Percentiles rank a stretch among this genome's conserved stretches.
Evolutionary conservation across 108 stramenopile genomes (phyloP).

Genomic region (Fistulifera solaris): DNA sequence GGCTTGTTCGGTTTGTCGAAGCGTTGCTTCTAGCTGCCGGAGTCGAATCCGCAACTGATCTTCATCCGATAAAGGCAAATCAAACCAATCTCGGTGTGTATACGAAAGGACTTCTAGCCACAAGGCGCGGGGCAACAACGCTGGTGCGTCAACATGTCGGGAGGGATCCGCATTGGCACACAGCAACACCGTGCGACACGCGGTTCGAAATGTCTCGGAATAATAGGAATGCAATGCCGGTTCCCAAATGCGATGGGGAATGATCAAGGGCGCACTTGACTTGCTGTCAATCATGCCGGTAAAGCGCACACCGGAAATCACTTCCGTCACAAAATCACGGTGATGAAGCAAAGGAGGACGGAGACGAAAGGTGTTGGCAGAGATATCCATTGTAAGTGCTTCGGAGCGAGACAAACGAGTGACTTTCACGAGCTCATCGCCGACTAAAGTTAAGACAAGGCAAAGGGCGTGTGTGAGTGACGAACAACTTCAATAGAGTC

Average conservation of each 20-base stretch:
- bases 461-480: neutral
- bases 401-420: slow-evolving; percentile 25
- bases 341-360: neutral
- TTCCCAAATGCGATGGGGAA: slow-evolving; percentile 68
- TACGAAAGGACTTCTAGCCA: slow-evolving; percentile 80
- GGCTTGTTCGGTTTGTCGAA: slow-evolving; percentile 40
- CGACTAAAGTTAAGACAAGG: slow-evolving; percentile 32
- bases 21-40: slow-evolving; percentile 51
- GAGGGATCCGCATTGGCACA: slow-evolving; percentile 49
- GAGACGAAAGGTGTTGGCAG: slow-evolving; percentile 3
- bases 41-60: slow-evolving; percentile 52
- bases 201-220: slow-evolving; percentile 46
- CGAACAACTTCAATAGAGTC: neutral
- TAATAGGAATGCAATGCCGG: slow-evolving; percentile 46
- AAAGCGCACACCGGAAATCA: slow-evolving; percentile 70
- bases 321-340: slow-evolving; percentile 45
- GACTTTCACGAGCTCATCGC: slow-evolving; percentile 73
- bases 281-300: slow-evolving; percentile 31
- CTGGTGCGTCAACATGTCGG: slow-evolving; percentile 26
- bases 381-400: neutral
- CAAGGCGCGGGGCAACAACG: slow-evolving; percentile 48
- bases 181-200: slow-evolving; percentile 51
- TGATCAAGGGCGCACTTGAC: slow-evolving; percentile 24
- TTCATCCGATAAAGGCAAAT: slow-evolving; percentile 44
- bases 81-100: slow-evolving; percentile 77